Percentiles rank a stretch among this genome's conserved stretches.
Evolutionary conservation across 2,329 filamentous ascomycete species (phyloP).

Genomic region (Talaromyces albobiverticillius): DNA sequence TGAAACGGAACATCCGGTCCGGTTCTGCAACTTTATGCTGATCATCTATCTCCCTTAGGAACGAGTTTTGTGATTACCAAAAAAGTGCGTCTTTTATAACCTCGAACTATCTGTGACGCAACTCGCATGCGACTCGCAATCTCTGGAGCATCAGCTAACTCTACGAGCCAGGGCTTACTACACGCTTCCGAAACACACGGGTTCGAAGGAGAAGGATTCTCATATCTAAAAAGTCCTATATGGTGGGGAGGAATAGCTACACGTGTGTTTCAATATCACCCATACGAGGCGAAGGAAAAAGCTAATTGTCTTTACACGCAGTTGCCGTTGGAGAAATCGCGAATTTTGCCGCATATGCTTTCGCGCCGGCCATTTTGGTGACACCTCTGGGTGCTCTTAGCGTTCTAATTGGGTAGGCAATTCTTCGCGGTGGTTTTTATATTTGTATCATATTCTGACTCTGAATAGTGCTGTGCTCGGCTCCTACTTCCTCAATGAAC

Average conservation of each 20-base stretch:
- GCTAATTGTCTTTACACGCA: constrained; percentile 42
- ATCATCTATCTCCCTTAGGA: constrained; percentile 60
- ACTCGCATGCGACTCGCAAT: background rate
- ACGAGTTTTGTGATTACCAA: constrained; percentile 99
- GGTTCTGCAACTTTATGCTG: background rate
- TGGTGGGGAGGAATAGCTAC: constrained; percentile 97
- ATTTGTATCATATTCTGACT: constrained; percentile 17
- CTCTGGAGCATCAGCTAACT: constrained; percentile 21
- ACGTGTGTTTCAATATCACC: constrained; percentile 59
- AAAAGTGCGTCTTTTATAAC: constrained; percentile 65
- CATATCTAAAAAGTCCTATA: constrained; percentile 88
- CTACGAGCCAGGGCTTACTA: constrained; percentile 68
- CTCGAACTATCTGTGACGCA: background rate
- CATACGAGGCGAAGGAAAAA: background rate
- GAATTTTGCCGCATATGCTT: constrained; percentile 97
- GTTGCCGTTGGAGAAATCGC: constrained; percentile 91
- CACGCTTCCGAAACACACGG: constrained; percentile 88
- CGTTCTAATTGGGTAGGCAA: constrained; percentile 74
- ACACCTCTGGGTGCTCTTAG: constrained; percentile 91
- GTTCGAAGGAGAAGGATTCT: constrained; percentile 94
- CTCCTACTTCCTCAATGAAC: constrained; percentile 89
- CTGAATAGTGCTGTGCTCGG: constrained; percentile 73
- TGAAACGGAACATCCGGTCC: constrained; percentile 14
- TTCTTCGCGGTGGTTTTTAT: background rate
- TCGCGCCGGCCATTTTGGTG: constrained; percentile 96